A percentile compares a stretch with the other conserved stretches of the same genome.
Conservation (phyloP, 177 flowering plant genomes). For the Tripterygium wilfordii region DNA sequence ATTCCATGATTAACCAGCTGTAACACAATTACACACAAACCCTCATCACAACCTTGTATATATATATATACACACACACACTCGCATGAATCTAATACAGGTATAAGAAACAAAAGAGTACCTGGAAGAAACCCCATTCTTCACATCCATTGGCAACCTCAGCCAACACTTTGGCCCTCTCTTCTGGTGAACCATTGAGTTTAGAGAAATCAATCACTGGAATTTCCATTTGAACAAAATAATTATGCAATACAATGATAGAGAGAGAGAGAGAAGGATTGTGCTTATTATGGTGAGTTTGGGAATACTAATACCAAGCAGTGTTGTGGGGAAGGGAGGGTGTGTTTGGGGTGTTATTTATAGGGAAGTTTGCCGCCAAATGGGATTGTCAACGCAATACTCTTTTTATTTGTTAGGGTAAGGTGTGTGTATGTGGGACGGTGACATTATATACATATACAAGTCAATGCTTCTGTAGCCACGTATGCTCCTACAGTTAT, state of each 20-base stretch:
- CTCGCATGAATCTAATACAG: not conserved
- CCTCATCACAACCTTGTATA: not conserved
- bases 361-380: constrained; percentile 16
- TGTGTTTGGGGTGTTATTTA: not conserved
- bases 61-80: not conserved
- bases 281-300: not conserved
- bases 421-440: constrained; percentile 23
- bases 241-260: not conserved
- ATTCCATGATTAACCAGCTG: constrained; percentile 94
- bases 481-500: too few species aligned
- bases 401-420: constrained; percentile 11
- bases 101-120: not conserved
- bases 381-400: constrained; percentile 18
- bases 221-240: constrained; percentile 44
- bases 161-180: constrained; percentile 57
- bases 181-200: constrained; percentile 44
- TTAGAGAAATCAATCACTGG: constrained; percentile 92
- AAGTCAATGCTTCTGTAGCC: constrained; percentile 21
- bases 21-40: not conserved
- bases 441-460: constrained; percentile 9
- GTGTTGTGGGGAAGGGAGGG: not conserved
- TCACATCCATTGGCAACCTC: constrained; percentile 65
- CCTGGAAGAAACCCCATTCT: constrained; percentile 97
- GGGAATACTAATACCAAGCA: not conserved
- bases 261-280: constrained; percentile 6